Evolutionary conservation across 495 filamentous ascomycete species (phyloP).

Genomic region (Penicillium malachiteum): DNA sequence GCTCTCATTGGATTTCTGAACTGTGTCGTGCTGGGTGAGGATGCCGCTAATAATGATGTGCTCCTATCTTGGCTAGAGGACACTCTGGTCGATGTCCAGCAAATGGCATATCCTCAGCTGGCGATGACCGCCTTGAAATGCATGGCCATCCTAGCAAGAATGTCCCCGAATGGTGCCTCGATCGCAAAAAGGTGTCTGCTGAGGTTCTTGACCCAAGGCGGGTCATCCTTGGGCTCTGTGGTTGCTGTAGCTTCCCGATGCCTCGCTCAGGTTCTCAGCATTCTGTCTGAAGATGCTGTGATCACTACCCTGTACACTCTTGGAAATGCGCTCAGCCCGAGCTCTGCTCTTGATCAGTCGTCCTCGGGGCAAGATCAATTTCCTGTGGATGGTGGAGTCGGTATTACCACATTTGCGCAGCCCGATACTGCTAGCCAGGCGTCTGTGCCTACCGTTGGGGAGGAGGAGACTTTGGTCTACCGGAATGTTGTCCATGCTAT

Average conservation of each 20-base stretch:
- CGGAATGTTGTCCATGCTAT: constrained; percentile 85
- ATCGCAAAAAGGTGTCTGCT: constrained; percentile 79
- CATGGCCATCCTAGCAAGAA: constrained; percentile 74
- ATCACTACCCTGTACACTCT: constrained; percentile 94
- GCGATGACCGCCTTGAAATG: constrained; percentile 75
- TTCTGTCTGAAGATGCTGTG: constrained; percentile 84
- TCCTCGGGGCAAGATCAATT: constrained; percentile 25
- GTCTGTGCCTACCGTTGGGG: constrained; percentile 66
- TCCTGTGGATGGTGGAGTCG: constrained; percentile 20
- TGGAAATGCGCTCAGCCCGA: constrained; percentile 84
- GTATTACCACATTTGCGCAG: constrained; percentile 48
- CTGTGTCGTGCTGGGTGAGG: constrained; percentile 74
- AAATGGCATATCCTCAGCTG: constrained; percentile 75
- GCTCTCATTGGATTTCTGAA: constrained; percentile 82
- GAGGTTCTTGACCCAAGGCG: constrained; percentile 77
- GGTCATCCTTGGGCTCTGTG: constrained; percentile 57
- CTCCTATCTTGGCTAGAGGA: constrained; percentile 85
- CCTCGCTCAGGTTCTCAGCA: constrained; percentile 72
- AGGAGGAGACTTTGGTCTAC: constrained; percentile 74
- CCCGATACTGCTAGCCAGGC: constrained; percentile 71
- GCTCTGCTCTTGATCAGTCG: constrained; percentile 38
- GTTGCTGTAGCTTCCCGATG: constrained; percentile 75
- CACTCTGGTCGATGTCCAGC: constrained; percentile 68
- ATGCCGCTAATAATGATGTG: constrained; percentile 74
- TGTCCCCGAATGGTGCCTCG: constrained; percentile 68